Evolutionary conservation across 2,329 filamentous ascomycete genomes (phyloP), one percentile per base, ranked within the genome.

Genomic region (Nemania abortiva): DNA sequence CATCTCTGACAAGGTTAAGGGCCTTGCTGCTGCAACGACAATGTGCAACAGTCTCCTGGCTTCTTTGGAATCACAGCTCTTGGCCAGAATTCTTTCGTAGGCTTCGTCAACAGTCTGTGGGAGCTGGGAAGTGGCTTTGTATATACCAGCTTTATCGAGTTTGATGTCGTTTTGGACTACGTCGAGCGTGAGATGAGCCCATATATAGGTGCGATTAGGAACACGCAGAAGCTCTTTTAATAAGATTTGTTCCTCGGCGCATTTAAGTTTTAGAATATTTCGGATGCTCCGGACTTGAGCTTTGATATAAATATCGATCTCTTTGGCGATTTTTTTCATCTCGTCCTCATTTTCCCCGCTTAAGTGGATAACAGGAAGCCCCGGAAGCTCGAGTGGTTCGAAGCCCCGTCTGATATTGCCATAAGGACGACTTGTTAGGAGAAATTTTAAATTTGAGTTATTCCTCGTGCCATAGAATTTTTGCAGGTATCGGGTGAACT

Each of bases 291-390:
- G 2, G 15, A 64, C 54, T 39, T 13, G 31, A 7, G 13, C 5
- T 56, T 55, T 42, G 15, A 59, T 57, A 10, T 49, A 55, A 6
- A 69, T 24, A 47, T 63, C 66, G 18, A 69, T 65, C 37, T 69
- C 53, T 31, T 45, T 29, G 1, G 45, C 10, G 10, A 69, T 66
- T 10, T 66, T 62, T 3, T 29, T 15, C 13, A 62, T 6, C 18
- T 69, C 57, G 9, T 3, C 27, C 15, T 66, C 27, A 4, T 7
- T 59, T 22, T 69, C 47, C 3, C 63, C 63, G 3, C 18, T 66
- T 1, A 66, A 9, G 27, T 54, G 47, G 24, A 69, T 66, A 9
- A 45, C 18, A 29, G 66, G 57, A 6, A 37, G 24, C 1, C 31
- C 24, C 5, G 22, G 52, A 20, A 53, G 47, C 9, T 61, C n/a